Evolutionary conservation across 495 filamentous ascomycete genomes (phyloP), one percentile per base, ranked within the genome.

Genomic region (Tuber aestivum): DNA sequence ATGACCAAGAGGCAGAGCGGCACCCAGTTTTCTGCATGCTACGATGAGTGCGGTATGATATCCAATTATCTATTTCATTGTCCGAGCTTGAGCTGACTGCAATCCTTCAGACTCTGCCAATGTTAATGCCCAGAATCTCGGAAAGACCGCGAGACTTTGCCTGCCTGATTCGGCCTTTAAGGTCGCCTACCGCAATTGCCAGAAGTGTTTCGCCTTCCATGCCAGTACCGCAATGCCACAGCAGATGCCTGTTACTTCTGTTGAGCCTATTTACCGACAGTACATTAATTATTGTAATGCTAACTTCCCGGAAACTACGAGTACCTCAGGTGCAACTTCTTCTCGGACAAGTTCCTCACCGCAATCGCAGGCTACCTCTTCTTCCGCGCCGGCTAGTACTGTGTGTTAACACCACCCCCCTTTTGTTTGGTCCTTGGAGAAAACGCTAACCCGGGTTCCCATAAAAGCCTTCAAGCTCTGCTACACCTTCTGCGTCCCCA

Each of bases 31-130:
- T 38, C 72, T 42, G 21, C 72, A 35, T 79, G 78, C 50, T 79
- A 79, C 65, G 50, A 75, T 70, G 65, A 79, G 37, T 79, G 78
- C 50, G 41, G 78, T 79, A 79, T 76, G 78, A 65, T 65, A 65
- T 65, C 73, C 61, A 1, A 65, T 70, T 41, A n/a, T 42, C 32
- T 56, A 27, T 20, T 65, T 9, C 27, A 71, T 20, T 1, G 42
- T n/a, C 10, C 32, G 56, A 21, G 48, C 68, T 38, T 73, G 32
- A 12, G 41, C 35, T 44, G 41, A 61, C 70, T 56, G 37, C 8
- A n/a, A 37, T 37, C 61, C 7, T 77, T 61, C 14, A 77, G 76
- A 37, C 42, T 35, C n/a, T 20, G 76, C 76, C 48, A 68, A 71
- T 56, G 44, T 21, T n/a, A 44, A 38, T 75, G 78, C 76, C 18